Percentiles rank a stretch among this genome's conserved stretches.
Evolutionary conservation across 2,329 filamentous ascomycete species (phyloP).

Genomic region (Aotearoamyces nothofagi): DNA sequence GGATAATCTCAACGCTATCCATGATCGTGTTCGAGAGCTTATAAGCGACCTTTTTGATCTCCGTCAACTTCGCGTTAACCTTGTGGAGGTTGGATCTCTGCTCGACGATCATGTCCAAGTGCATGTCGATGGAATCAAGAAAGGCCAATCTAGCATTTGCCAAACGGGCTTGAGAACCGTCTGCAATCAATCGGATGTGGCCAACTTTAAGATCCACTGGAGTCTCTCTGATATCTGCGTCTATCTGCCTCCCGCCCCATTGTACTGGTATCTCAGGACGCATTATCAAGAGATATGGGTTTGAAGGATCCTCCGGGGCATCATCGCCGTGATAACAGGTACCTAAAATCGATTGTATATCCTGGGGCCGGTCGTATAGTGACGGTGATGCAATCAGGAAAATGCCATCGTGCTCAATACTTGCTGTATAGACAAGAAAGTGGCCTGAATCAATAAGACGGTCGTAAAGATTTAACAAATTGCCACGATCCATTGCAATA

Average conservation of each 20-base stretch:
- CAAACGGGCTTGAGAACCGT: conserved; percentile 67
- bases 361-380: conserved; percentile 58
- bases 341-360: conserved; percentile 74
- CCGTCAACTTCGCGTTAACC: conserved; percentile 79
- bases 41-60: conserved; percentile 90
- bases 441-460: conserved; percentile 70
- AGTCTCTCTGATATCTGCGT: conserved; percentile 58
- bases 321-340: conserved; percentile 61
- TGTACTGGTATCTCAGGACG: conserved; percentile 62
- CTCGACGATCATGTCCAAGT: conserved; percentile 80
- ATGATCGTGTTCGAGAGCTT: conserved; percentile 97
- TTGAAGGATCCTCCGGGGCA: conserved; percentile 56
- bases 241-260: conserved; percentile 70
- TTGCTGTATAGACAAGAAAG: conserved; percentile 65
- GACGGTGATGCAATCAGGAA: conserved; percentile 76
- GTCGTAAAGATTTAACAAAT: conserved; percentile 66
- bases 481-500: conserved; percentile 51
- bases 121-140: conserved; percentile 62
- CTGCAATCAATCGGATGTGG: conserved; percentile 74
- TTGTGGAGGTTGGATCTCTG: conserved; percentile 86
- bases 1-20: conserved; percentile 91
- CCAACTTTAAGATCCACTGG: conserved; percentile 76
- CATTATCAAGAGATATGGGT: conserved; percentile 76
- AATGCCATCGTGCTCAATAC: conserved; percentile 57
- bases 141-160: conserved; percentile 68